Evolutionary conservation across 495 filamentous ascomycete species (phyloP), one percentile per base, ranked within the genome.

Genomic region (Sphaerosporella brunnea): DNA sequence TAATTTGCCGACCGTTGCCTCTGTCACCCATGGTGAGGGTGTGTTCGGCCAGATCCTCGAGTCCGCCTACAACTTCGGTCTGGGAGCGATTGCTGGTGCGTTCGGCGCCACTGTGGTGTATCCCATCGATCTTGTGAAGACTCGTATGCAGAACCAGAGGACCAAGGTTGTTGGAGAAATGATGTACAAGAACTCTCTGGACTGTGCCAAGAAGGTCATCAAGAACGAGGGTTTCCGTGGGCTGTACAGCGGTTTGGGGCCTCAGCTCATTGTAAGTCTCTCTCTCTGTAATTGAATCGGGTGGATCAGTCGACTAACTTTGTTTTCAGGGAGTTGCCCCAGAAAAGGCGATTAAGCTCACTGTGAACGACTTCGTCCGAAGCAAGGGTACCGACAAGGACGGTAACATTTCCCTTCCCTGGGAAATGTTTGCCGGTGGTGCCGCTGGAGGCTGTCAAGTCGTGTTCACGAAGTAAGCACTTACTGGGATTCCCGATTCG

Each of bases 81-180:
- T 97, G 2, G 90, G 90, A 30, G 82, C 80, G 64, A 55, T 90
- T 52, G 90, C 92, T 9, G 90, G 90, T 62, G 90, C 90, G 18
- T 97, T 96, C 56, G 90, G 90, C 58, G 90, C 90, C 11, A 95
- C 96, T 63, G 92, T 96, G 79, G 90, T 97, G 34, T 97, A 97
- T 63, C 90, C 90, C 21, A 96, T 97, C 63, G 90, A 97, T 66
- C 68, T 97, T 37, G 90, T 97, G 52, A 97, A 97, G 74, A 97
- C 90, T 7, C 77, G 90, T 26, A 86, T 97, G 86, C 90, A 97
- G 63, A 97, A 96, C 66, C 90, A 97, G 66, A 74, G 90, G 44
- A 75, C 73, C 25, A 72, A 69, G 15, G 72, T 79, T 20, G 83
- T 86, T 2, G 90, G 90, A 51, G 77, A 94, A 63, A 65, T 81